A percentile compares a stretch with the other conserved stretches of the same genome.
Conservation (phyloP, 495 filamentous ascomycete species). For the Neurospora sp. region DNA sequence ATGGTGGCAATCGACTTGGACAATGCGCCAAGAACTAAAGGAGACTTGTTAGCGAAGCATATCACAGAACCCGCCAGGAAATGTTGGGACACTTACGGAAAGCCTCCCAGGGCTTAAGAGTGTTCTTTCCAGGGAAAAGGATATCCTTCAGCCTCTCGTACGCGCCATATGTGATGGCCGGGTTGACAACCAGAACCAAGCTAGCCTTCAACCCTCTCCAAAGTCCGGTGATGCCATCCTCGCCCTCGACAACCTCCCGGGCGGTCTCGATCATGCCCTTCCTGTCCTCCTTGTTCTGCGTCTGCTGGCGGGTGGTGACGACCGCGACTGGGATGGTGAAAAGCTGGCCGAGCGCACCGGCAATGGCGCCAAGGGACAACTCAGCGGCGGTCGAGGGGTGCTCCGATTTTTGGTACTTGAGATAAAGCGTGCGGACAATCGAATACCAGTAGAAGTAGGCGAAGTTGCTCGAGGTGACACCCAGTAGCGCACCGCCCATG, state of each 20-base stretch:
- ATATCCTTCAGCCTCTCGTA: constrained; percentile 82
- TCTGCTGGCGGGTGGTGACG: constrained; percentile 92
- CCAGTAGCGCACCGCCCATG: constrained; percentile 74
- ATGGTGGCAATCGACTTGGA: constrained; percentile 92
- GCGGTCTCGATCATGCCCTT: constrained; percentile 87
- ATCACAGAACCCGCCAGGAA: not conserved
- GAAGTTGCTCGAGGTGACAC: constrained; percentile 96
- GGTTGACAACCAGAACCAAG: constrained; percentile 92
- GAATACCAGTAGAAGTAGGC: constrained; percentile 99
- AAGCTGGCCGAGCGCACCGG: constrained; percentile 85
- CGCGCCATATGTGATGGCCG: constrained; percentile 94
- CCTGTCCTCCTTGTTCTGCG: constrained; percentile 67
- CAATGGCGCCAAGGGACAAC: constrained; percentile 75
- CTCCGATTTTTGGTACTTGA: constrained; percentile 51
- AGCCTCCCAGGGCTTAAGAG: constrained; percentile 75
- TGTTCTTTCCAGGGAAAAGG: constrained; percentile 68
- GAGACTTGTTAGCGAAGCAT: not conserved
- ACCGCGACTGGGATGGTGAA: constrained; percentile 96
- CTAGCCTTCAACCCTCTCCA: constrained; percentile 97
- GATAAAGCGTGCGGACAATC: constrained; percentile 71
- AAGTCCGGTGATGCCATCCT: constrained; percentile 81
- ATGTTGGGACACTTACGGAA: constrained; percentile 53
- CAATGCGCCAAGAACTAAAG: constrained; percentile 74
- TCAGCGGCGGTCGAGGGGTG: constrained; percentile 78
- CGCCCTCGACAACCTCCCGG: constrained; percentile 75